Conservation (phyloP, 768 basidiomycete species). For the Rhizopogon roseolus region DNA sequence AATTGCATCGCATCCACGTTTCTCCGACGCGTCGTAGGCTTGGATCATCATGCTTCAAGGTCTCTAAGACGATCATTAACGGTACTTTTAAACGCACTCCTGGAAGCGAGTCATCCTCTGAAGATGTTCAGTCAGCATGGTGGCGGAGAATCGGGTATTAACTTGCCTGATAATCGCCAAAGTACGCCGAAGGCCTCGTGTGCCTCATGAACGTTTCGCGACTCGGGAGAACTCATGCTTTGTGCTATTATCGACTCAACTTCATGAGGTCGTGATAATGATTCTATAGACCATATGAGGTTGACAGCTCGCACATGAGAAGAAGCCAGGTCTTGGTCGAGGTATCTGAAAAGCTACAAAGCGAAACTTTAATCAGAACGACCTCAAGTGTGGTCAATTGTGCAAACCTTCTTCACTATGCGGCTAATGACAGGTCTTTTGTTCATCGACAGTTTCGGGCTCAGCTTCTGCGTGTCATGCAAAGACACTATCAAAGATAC, state of each 20-base stretch:
- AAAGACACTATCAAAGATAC: conserved; percentile 53
- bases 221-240: conserved; percentile 55
- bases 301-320: conserved; percentile 82
- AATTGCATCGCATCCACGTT: conserved; percentile 95
- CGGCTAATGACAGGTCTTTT: conserved; percentile 50
- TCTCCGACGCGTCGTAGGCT: conserved; percentile 75
- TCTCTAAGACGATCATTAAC: conserved; percentile 83
- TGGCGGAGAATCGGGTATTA: not conserved
- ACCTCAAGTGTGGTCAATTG: not conserved
- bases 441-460: conserved; percentile 52
- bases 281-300: conserved; percentile 79
- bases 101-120: conserved; percentile 79
- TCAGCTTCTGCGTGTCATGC: conserved; percentile 43
- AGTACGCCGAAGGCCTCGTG: conserved; percentile 90
- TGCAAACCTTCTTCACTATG: conserved; percentile 49
- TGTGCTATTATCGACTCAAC: conserved; percentile 80
- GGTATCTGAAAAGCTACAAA: conserved; percentile 63
- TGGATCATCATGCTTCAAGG: conserved; percentile 73
- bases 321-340: conserved; percentile 56
- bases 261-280: conserved; percentile 45
- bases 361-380: conserved; percentile 3
- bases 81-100: conserved; percentile 83
- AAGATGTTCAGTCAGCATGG: conserved; percentile 4
- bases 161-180: conserved; percentile 82
- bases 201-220: conserved; percentile 43